These are phyloP conservation scores for Salix exigua DNA, from an alignment of 345 rosid genomes.

Conservation along the genomic window DNA sequence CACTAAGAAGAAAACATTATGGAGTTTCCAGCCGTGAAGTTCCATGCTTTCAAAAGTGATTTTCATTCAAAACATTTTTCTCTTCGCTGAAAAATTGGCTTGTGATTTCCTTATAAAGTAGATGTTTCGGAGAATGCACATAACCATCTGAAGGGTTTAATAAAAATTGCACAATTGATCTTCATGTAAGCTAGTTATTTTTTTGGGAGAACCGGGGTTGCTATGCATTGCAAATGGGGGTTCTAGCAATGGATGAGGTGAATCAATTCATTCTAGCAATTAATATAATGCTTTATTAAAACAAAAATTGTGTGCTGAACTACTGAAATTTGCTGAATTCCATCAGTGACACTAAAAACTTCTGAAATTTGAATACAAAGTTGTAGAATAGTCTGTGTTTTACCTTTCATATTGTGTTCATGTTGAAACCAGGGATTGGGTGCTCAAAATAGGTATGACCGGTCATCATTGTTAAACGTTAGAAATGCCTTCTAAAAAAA, in stretches of 20 bases:
- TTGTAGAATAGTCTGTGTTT: background rate
- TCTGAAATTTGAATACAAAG: background rate
- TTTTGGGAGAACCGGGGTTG: background rate
- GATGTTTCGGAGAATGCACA: background rate
- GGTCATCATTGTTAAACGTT: background rate
- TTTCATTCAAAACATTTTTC: background rate
- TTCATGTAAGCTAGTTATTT: background rate
- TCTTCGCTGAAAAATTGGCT: background rate
- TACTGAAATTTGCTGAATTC: background rate
- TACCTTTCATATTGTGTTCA: background rate
- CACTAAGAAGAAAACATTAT: background rate
- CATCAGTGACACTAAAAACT: background rate
- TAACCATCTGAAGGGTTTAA: background rate
- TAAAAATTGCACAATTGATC: background rate
- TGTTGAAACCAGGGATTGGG: background rate
- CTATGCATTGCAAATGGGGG: background rate
- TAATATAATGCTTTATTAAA: background rate
- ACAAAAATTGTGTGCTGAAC: background rate
- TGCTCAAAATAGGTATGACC: background rate
- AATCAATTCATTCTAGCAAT: background rate
- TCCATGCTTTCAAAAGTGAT: background rate
- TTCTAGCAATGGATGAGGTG: background rate
- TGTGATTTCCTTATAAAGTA: background rate
- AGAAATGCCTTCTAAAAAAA: background rate
- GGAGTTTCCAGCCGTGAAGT: background rate